These are phyloP conservation scores for Nicotiana rustica DNA, from an alignment of 305 asterid genomes.

Conservation along the genomic window DNA sequence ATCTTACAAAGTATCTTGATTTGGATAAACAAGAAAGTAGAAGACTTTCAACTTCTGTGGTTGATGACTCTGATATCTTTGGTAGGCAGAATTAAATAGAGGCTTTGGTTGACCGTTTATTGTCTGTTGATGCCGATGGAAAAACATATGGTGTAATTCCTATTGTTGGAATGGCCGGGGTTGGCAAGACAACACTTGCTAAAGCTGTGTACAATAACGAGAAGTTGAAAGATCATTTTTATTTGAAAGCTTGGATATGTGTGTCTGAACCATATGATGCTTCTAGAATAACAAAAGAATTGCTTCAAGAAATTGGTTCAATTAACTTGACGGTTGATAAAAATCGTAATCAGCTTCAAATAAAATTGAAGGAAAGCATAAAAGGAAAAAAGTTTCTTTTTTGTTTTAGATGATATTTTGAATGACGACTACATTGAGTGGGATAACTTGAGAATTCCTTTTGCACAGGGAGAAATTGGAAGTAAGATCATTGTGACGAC, in stretches of 20 bases:
- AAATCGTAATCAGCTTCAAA: constrained; percentile 1
- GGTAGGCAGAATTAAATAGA: background rate
- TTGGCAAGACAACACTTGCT: constrained; percentile 33
- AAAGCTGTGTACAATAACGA: constrained; percentile 3
- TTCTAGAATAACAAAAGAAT: background rate
- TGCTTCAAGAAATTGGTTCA: background rate
- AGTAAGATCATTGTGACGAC: constrained; percentile 50
- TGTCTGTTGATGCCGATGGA: background rate
- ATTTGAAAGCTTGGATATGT: constrained; percentile 35
- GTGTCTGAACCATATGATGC: constrained; percentile 42
- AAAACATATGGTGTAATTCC: background rate
- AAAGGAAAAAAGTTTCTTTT: constrained; percentile 35
- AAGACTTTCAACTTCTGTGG: background rate
- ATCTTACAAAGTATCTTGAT: background rate
- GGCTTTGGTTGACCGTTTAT: background rate
- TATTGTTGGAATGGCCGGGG: constrained; percentile 5
- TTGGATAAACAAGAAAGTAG: background rate
- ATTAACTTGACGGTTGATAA: background rate
- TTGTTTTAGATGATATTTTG: constrained; percentile 53
- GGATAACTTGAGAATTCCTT: too few species aligned
- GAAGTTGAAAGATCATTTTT: background rate
- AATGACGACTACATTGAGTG: constrained; percentile 40
- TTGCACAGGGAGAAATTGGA: constrained; percentile 37
- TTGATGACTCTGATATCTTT: background rate
- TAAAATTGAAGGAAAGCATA: too few species aligned